Conservation (phyloP, 768 basidiomycete species). For the Clavaria fumosa region DNA sequence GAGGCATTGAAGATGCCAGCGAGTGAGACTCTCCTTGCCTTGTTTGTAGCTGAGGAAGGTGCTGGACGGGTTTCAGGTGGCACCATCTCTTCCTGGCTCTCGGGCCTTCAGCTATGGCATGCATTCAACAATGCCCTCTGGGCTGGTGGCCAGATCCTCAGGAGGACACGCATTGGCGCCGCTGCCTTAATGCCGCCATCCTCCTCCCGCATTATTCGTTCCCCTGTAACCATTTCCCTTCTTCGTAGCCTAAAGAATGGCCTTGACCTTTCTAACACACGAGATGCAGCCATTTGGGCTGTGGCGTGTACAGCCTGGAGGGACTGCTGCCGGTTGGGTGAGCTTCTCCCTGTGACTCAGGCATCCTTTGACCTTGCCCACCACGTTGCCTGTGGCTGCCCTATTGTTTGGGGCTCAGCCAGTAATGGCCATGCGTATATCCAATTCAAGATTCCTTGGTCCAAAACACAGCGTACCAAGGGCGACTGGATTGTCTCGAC, state of each 20-base stretch:
- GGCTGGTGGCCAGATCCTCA: conserved; percentile 18
- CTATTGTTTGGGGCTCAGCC: conserved; percentile 10
- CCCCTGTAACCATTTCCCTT: conserved; percentile 23
- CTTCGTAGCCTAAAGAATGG: conserved; percentile 12
- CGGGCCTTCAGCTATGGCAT: no score
- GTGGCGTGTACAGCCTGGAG: no score
- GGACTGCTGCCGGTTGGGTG: conserved; percentile 22
- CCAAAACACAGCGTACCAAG: conserved; percentile 10
- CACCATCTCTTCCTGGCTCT: conserved; percentile 21
- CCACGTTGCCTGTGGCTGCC: conserved; percentile 6
- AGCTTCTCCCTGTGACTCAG: conserved; percentile 13
- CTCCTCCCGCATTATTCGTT: conserved; percentile 11
- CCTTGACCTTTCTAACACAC: conserved; percentile 15
- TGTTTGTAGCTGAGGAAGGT: no score
- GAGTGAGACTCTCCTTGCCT: no score
- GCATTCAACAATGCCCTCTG: conserved; percentile 20
- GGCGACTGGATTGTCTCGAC: conserved; percentile 12
- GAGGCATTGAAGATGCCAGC: no score
- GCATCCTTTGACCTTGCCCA: conserved; percentile 7
- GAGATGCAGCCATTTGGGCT: conserved; percentile 23
- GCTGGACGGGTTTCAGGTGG: conserved; percentile 10
- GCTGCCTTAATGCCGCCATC: conserved; percentile 12
- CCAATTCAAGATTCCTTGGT: no score
- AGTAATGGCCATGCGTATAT: no score
- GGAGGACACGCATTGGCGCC: conserved; percentile 9